Evolutionary conservation across 1,284 basidiomycete genomes (phyloP), one percentile per base, ranked within the genome.

Genomic region (Lentinus polychrous): DNA sequence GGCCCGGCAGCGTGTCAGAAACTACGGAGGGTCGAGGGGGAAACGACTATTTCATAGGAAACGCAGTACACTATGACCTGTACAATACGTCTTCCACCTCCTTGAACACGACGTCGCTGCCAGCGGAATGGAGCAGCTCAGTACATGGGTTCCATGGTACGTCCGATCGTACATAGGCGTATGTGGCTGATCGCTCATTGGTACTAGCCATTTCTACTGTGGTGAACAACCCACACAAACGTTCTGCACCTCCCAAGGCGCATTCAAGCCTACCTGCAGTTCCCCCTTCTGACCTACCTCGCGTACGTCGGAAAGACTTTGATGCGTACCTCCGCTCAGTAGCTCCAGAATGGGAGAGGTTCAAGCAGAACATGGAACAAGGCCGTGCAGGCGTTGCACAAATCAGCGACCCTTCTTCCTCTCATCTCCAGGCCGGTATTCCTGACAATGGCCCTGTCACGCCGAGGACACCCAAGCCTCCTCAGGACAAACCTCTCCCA

Each of bases 151-250:
- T 90, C 66, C 81, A 90, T 60, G 86, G 86, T 84, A 60, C 47
- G 77, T 65, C 32, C 17, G 15, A n/a, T 36, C 3, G 18, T 5
- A 20, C 17, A 3, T 8, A 8, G 40, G 14, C 22, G 20, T 36
- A 36, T 36, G 8, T 31, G 23, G 31, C 22, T 8, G 10, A 11
- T 45, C 36, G 18, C n/a, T 45, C 33, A 45, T 7, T 32, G 12
- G n/a, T 27, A 43, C 32, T 51, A 79, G 84, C 84, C 20, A 83
- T 87, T 52, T 86, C 85, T 7, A 85, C 81, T 7, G 82, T 87
- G 8, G 76, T 94, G 48, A 92, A 91, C 59, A 91, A 87, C 60
- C 92, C 92, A 1, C 86, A 87, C 60, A 90, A 85, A 67, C 77
- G 74, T 43, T 85, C 87, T 44, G 88, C 87, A 31, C 91, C 92